Base-by-base conservation (phyloP, 305 asterid genomes). In the Fraxinus baroniana region DNA sequence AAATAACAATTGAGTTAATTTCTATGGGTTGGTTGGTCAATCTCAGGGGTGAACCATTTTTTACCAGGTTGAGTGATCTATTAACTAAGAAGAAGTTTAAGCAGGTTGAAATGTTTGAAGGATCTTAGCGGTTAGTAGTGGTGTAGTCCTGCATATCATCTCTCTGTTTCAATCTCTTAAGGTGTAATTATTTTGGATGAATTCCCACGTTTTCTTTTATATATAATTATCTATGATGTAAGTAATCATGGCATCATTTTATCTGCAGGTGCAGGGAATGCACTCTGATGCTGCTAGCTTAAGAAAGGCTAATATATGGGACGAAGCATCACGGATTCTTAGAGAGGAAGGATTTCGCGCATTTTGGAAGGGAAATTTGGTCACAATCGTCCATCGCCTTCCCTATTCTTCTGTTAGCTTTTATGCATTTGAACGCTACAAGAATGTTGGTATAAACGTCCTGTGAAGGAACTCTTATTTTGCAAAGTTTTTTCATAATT, bases 351-450 rank as follows among this genome's bases (percentile, higher is more conserved):
- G 98, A 41, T 84, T 89, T 82, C 81, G 94, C 24, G 98, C 98
- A 52, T 92, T 94, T 88, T 94, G 98, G 98, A 93, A 91, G 87
- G 98, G 98, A 36, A 93, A 93, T 87, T 89, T 93, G 89, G 98
- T 93, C 84, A 94, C 98, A 2, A 91, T 93, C 37, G 91, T 94
- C 22, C 98, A 92, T 76, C 93, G 98, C 52, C 92, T 94, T 86
- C 98, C 98, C 15, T 94, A 94, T 87, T 93, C 98, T 72, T 89
- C 97, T 79, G 85, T 94, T 76, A 93, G 94, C 91, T 92, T 94
- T 83, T 94, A 90, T 85, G 90, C 98, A 6, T 94, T 92, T 75
- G 97, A 93, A 79, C 94, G 89, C 87, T 93, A 92, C 90, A 93
- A 93, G 93, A 92, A 93, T 90, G 98, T 93, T 86, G 94, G 96